These are phyloP conservation scores for Eucalyptus viminalis DNA, from an alignment of 345 rosid species.

Conservation along the genomic window DNA sequence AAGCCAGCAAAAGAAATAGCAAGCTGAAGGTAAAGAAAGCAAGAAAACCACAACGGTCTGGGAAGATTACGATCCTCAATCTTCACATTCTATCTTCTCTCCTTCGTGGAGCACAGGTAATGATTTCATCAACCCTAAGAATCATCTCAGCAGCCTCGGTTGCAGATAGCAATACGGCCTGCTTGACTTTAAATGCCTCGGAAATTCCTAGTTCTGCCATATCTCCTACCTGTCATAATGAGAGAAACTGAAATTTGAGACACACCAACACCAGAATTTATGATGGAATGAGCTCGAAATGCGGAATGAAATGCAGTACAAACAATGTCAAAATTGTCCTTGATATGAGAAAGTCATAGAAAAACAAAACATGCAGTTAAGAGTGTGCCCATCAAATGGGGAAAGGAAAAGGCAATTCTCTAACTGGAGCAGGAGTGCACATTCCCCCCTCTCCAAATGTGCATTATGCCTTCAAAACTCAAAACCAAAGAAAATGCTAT, in stretches of 20 bases:
- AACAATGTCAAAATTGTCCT: not conserved
- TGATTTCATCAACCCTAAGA: constrained; percentile 39
- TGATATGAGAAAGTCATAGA: not conserved
- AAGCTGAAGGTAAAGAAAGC: not conserved
- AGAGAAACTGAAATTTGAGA: not conserved
- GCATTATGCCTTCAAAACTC: not conserved
- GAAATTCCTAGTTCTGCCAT: constrained; percentile 82
- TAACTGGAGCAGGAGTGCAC: not conserved
- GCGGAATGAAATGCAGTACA: not conserved
- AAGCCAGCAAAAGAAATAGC: not conserved
- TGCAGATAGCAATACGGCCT: constrained; percentile 85
- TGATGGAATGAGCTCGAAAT: not conserved
- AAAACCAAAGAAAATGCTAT: not conserved
- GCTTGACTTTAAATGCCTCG: constrained; percentile 95
- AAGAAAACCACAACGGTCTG: not conserved
- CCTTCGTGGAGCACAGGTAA: constrained; percentile 29
- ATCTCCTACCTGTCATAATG: constrained; percentile 58
- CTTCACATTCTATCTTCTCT: constrained; percentile 66
- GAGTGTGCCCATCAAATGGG: not conserved
- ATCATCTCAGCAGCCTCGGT: constrained; percentile 82
- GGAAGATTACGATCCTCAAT: not conserved
- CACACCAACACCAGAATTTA: not conserved
- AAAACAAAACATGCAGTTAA: not conserved
- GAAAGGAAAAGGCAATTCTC: not conserved
- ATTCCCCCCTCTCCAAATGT: not conserved